Percentiles rank a stretch among this genome's conserved stretches.
phyloP scores from a whole-genome alignment of 352 stramenopile species.

The Phytopythium delawarense region DNA sequence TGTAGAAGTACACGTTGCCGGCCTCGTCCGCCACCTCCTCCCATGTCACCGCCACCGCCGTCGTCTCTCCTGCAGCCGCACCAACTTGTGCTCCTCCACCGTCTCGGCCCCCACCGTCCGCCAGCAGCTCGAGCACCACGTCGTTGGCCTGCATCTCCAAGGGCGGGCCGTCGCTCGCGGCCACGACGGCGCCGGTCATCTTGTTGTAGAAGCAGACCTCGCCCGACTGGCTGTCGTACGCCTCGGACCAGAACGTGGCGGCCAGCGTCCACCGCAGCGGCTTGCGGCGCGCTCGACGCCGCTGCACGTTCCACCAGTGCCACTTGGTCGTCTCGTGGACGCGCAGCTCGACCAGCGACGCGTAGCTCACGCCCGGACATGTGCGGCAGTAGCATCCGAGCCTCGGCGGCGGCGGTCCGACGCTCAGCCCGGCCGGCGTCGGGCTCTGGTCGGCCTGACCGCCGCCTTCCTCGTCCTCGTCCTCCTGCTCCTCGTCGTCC shows the following conservation, averaged over 20 bases:
- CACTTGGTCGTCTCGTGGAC: conserved; percentile 75
- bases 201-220: conserved; percentile 68
- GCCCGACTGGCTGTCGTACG: conserved; percentile 57
- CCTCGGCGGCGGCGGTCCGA: conserved; percentile 31
- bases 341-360: conserved; percentile 44
- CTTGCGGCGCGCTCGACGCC: conserved; percentile 30
- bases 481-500: conserved; percentile 23
- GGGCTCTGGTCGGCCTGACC: conserved; percentile 6
- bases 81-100: neutral
- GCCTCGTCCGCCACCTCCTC: conserved; percentile 66
- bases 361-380: conserved; percentile 66
- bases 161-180: conserved; percentile 39
- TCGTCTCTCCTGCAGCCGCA: neutral
- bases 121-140: conserved; percentile 60
- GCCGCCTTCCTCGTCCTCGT: conserved; percentile 4
- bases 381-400: conserved; percentile 50
- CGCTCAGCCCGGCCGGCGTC: neutral
- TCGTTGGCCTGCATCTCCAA: conserved; percentile 68
- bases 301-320: conserved; percentile 65
- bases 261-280: conserved; percentile 50
- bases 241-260: conserved; percentile 70
- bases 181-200: conserved; percentile 59
- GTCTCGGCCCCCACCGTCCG: conserved; percentile 10
- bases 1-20: conserved; percentile 77
- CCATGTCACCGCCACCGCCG: conserved; percentile 50